phyloP scores from a whole-genome alignment of 1,139 yeast species.

The Geotrichum klebahnii region DNA sequence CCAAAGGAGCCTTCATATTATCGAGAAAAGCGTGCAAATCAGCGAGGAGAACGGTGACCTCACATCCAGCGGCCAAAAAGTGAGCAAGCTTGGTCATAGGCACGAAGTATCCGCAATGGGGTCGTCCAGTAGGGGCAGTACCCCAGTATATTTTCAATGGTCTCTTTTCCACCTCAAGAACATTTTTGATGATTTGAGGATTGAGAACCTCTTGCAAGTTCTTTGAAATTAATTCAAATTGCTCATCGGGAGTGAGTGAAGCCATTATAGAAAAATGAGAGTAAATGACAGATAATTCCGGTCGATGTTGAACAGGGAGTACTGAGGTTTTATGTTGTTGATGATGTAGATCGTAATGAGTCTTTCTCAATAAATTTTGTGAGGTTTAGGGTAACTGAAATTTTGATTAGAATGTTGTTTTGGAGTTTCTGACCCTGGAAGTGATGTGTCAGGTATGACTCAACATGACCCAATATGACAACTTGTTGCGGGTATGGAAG shows the following conservation, averaged over 20 bases:
- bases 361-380: no score
- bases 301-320: no score
- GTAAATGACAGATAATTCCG: no score
- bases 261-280: conserved; percentile 19
- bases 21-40: conserved; percentile 96
- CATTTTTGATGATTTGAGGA: conserved; percentile 79
- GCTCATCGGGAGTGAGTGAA: conserved; percentile 50
- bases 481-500: no score
- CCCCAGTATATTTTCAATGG: conserved; percentile 86
- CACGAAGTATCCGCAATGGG: conserved; percentile 97
- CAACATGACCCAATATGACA: no score
- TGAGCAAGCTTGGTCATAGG: conserved; percentile 97
- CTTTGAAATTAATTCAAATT: conserved; percentile 73
- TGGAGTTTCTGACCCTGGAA: no score
- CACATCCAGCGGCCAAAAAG: conserved; percentile 92
- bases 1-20: conserved; percentile 97
- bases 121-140: conserved; percentile 92
- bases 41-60: conserved; percentile 88
- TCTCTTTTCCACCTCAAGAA: conserved; percentile 73
- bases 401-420: no score
- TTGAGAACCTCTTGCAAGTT: conserved; percentile 89
- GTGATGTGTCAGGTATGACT: no score
- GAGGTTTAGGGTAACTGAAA: no score
- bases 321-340: no score
- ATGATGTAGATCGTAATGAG: no score